Evolutionary conservation across 1,284 basidiomycete species (phyloP).

Genomic region (Xerocomus nothofagi): DNA sequence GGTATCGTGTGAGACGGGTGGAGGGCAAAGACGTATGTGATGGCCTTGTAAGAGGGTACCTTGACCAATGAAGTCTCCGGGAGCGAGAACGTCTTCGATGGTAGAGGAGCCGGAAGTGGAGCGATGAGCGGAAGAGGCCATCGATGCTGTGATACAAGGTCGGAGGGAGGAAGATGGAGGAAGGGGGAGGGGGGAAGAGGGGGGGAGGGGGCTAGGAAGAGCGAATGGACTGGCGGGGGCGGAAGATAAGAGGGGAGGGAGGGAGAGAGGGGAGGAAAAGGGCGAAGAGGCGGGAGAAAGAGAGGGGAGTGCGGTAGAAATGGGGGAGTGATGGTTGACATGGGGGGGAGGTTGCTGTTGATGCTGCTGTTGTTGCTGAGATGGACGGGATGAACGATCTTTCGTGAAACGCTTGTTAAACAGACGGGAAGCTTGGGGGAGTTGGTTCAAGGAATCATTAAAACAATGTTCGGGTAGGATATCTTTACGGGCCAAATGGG

Average conservation of each 20-base stretch:
- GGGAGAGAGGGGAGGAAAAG: conserved; percentile 28
- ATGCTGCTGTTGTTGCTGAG: conserved; percentile 42
- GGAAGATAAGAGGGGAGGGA: conserved; percentile 30
- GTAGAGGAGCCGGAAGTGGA: conserved; percentile 46
- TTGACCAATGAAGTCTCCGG: conserved; percentile 70
- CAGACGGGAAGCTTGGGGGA: conserved; percentile 33
- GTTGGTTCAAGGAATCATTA: conserved; percentile 43
- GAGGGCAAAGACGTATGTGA: conserved; percentile 52
- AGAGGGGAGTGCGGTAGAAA: conserved; percentile 27
- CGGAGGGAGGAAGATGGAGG: conserved; percentile 33
- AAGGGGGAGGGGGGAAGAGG: conserved; percentile 28
- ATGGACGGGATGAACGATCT: conserved; percentile 37
- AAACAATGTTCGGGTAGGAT: conserved; percentile 40
- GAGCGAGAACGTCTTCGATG: conserved; percentile 64
- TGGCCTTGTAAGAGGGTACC: conserved; percentile 65
- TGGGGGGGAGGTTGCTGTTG: conserved; percentile 29
- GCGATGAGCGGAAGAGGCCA: conserved; percentile 25
- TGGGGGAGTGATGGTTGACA: conserved; percentile 20
- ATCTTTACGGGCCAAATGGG: conserved; percentile 35
- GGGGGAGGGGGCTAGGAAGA: conserved; percentile 26
- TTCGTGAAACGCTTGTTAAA: conserved; percentile 43
- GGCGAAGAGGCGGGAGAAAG: conserved; percentile 32
- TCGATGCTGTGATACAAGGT: conserved; percentile 27
- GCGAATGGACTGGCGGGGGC: conserved; percentile 28
- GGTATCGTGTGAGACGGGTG: conserved; percentile 28